Conservation (phyloP, 495 filamentous ascomycete genomes). For the Lasiosphaeris hirsuta region DNA sequence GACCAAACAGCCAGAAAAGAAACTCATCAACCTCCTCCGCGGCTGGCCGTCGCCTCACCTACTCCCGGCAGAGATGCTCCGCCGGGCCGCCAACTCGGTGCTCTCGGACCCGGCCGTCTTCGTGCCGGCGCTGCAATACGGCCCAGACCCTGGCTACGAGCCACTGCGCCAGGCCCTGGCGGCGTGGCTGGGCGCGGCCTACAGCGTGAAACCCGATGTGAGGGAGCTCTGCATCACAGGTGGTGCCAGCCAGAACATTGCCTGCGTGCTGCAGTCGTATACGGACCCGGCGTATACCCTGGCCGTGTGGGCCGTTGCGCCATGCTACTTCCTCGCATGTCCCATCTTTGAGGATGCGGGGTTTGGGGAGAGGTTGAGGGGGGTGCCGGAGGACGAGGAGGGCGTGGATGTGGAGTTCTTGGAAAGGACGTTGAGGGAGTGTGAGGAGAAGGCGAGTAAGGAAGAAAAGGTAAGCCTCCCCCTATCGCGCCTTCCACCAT, state of each 20-base stretch:
- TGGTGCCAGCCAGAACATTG: conserved; percentile 73
- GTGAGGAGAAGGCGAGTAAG: conserved; percentile 30
- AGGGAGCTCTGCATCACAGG: conserved; percentile 76
- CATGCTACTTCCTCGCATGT: conserved; percentile 75
- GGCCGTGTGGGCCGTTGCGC: conserved; percentile 74
- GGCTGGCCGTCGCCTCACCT: conserved; percentile 72
- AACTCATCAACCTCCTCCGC: conserved; percentile 60
- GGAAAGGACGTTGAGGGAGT: conserved; percentile 37
- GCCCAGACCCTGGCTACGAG: conserved; percentile 69
- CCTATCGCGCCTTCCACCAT: no score
- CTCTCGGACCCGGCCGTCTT: conserved; percentile 57
- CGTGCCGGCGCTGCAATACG: conserved; percentile 65
- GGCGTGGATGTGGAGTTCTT: conserved; percentile 66
- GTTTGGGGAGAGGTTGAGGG: conserved; percentile 58
- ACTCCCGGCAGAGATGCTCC: conserved; percentile 60
- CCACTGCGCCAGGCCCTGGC: conserved; percentile 63
- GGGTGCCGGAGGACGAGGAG: conserved; percentile 69
- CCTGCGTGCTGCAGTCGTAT: conserved; percentile 66
- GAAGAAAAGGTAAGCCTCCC: conserved; percentile 11
- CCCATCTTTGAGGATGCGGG: conserved; percentile 76
- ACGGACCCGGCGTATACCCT: conserved; percentile 74
- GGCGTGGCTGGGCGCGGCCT: conserved; percentile 64
- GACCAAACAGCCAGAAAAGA: conserved; percentile 17
- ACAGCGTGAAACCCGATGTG: conserved; percentile 40
- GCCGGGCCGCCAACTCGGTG: conserved; percentile 49